A percentile compares a stretch with the other conserved stretches of the same genome.
Evolutionary conservation across 169 alveolate genomes (phyloP).

Genomic region (Blepharisma undulans): DNA sequence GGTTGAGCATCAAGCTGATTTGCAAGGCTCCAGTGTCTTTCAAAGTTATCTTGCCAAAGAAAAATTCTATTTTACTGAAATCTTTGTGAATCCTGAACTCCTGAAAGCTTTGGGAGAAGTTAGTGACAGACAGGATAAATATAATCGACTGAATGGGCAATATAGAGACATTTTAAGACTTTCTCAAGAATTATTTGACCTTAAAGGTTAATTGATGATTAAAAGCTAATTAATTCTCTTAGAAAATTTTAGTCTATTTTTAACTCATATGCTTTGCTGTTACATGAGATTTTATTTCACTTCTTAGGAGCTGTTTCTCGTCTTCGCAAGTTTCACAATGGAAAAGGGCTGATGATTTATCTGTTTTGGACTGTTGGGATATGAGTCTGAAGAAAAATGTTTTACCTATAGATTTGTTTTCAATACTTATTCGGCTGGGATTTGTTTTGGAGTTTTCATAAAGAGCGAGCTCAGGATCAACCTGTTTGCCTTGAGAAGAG

Average conservation of each 20-base stretch:
- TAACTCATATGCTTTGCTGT: not conserved
- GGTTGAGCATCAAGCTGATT: not conserved
- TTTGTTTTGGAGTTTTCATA: constrained; percentile 3
- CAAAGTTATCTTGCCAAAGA: not conserved
- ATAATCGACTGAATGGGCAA: not conserved
- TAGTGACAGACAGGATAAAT: not conserved
- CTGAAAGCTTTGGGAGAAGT: not conserved
- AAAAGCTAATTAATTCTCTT: not conserved
- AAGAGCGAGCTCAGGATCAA: not conserved
- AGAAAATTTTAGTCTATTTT: not conserved
- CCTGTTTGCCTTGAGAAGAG: not conserved
- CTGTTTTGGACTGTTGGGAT: constrained; percentile 10
- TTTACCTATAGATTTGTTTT: not conserved
- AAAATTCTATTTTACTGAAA: not conserved
- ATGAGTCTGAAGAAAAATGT: not conserved
- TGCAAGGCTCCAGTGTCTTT: not conserved
- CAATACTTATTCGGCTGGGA: constrained; percentile 16
- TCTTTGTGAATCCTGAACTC: not conserved
- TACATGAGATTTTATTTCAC: constrained; percentile 4
- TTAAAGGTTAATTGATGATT: not conserved
- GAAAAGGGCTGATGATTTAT: not conserved
- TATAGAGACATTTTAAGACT: not conserved
- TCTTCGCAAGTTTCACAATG: constrained; percentile 20
- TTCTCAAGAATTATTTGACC: not conserved
- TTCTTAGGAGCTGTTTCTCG: not conserved